Evolutionary conservation across 2,329 filamentous ascomycete genomes (phyloP).

Genomic region (Penicillium sp.): DNA sequence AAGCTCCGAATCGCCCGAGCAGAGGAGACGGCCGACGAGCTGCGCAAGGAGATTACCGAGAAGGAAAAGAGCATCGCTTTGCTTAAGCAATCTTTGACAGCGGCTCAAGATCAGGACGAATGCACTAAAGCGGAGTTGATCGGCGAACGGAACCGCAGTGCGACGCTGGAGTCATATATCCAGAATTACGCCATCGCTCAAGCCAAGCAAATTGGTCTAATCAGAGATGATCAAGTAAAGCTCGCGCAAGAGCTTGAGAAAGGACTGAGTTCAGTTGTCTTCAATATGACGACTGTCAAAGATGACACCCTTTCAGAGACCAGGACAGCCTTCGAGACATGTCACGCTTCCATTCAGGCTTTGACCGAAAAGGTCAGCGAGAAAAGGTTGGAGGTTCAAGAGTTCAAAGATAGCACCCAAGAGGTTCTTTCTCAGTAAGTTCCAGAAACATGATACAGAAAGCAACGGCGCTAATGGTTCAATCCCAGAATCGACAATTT

Average conservation of each 20-base stretch:
- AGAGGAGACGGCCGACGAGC: slow-evolving; percentile 19
- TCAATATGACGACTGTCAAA: slow-evolving; percentile 17
- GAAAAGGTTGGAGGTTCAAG: slow-evolving; percentile 20
- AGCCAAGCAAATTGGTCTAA: slow-evolving; percentile 20
- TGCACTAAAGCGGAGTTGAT: slow-evolving; percentile 24
- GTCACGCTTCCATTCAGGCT: slow-evolving; percentile 15
- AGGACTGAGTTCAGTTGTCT: slow-evolving; percentile 18
- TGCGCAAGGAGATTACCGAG: slow-evolving; percentile 23
- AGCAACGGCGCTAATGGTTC: neutral
- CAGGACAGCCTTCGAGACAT: slow-evolving; percentile 17
- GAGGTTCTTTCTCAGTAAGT: slow-evolving; percentile 30
- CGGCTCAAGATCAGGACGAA: slow-evolving; percentile 25
- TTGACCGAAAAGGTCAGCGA: slow-evolving; percentile 20
- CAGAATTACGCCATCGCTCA: slow-evolving; percentile 29
- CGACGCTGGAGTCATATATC: slow-evolving; percentile 37
- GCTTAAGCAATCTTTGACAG: slow-evolving; percentile 29
- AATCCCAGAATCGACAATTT: slow-evolving; percentile 26
- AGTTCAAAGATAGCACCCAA: slow-evolving; percentile 20
- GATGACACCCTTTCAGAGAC: slow-evolving; percentile 18
- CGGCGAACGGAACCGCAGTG: slow-evolving; percentile 34
- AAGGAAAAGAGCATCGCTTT: slow-evolving; percentile 20
- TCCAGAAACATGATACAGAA: neutral
- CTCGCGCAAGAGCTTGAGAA: slow-evolving; percentile 24
- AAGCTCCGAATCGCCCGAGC: slow-evolving; percentile 23
- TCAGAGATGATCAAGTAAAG: slow-evolving; percentile 29